These are phyloP conservation scores for Trametes villosa DNA, from an alignment of 768 basidiomycete genomes.

Conservation along the genomic window DNA sequence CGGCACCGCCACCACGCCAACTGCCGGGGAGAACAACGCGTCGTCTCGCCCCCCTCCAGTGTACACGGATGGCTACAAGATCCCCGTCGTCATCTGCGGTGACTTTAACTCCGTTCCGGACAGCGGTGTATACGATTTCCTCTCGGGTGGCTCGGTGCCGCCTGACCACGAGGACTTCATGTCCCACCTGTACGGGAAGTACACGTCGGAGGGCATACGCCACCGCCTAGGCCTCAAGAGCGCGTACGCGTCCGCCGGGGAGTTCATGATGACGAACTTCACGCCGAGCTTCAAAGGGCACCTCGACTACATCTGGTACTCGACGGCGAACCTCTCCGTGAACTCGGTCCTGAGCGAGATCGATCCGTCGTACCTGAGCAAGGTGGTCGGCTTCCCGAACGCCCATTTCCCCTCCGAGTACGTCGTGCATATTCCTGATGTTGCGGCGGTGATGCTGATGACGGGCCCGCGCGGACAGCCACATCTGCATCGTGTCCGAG, in stretches of 20 bases:
- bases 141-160: slow-evolving; percentile 70
- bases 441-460: slow-evolving; percentile 12
- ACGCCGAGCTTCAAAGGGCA: slow-evolving; percentile 86
- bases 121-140: slow-evolving; percentile 91
- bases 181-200: slow-evolving; percentile 87
- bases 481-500: slow-evolving; percentile 71
- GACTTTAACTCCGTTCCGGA: slow-evolving; percentile 92
- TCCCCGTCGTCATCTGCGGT: slow-evolving; percentile 90
- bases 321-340: slow-evolving; percentile 69
- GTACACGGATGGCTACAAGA: slow-evolving; percentile 85
- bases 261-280: slow-evolving; percentile 83
- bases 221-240: slow-evolving; percentile 85
- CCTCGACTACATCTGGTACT: slow-evolving; percentile 96
- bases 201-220: slow-evolving; percentile 86
- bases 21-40: slow-evolving; percentile 29
- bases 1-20: slow-evolving; percentile 36
- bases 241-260: slow-evolving; percentile 69
- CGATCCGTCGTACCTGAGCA: slow-evolving; percentile 81
- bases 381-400: slow-evolving; percentile 96
- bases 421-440: slow-evolving; percentile 41
- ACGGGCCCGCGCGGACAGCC: slow-evolving; percentile 46
- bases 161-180: slow-evolving; percentile 90
- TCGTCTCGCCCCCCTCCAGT: slow-evolving; percentile 59
- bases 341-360: slow-evolving; percentile 89
- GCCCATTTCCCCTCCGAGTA: slow-evolving; percentile 97